Percentiles rank a stretch among this genome's conserved stretches.
phyloP scores from a whole-genome alignment of 1,284 basidiomycete genomes.

The Papiliotrema nemorosa region DNA sequence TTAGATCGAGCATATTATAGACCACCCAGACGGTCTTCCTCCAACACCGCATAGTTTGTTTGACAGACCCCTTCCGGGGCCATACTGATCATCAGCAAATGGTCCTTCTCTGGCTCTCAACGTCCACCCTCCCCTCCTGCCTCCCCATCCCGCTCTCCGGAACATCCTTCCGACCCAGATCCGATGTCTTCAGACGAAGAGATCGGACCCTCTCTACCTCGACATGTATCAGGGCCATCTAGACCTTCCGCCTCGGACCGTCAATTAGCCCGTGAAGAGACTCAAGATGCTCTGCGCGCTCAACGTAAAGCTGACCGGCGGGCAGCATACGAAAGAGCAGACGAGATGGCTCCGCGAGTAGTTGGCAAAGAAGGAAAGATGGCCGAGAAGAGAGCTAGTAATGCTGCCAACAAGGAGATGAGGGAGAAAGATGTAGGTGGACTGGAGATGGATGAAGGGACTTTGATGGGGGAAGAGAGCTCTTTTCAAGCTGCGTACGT shows the following conservation, averaged over 20 bases:
- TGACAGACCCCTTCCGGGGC: neutral
- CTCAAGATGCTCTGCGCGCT: slow-evolving; percentile 17
- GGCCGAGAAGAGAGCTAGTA: slow-evolving; percentile 43
- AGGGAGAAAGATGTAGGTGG: slow-evolving; percentile 44
- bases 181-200: neutral
- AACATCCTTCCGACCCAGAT: neutral
- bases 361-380: slow-evolving; percentile 45
- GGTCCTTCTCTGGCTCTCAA: slow-evolving; percentile 33
- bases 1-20: slow-evolving; percentile 35
- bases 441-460: slow-evolving; percentile 44
- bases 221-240: slow-evolving; percentile 12
- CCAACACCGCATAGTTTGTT: slow-evolving; percentile 37
- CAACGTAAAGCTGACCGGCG: slow-evolving; percentile 25
- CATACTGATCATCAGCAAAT: slow-evolving; percentile 23
- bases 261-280: slow-evolving; percentile 38
- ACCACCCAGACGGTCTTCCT: slow-evolving; percentile 19
- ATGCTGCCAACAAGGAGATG: slow-evolving; percentile 41
- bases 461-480: slow-evolving; percentile 40
- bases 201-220: slow-evolving; percentile 9
- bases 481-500: slow-evolving; percentile 45
- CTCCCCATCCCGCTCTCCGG: slow-evolving; percentile 8
- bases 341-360: slow-evolving; percentile 39
- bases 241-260: slow-evolving; percentile 36
- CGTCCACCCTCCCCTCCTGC: slow-evolving; percentile 15
- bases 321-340: slow-evolving; percentile 27